Percentiles rank a stretch among this genome's conserved stretches.
Evolutionary conservation across 2,329 filamentous ascomycete species (phyloP).

Genomic region (Talaromyces sp.): DNA sequence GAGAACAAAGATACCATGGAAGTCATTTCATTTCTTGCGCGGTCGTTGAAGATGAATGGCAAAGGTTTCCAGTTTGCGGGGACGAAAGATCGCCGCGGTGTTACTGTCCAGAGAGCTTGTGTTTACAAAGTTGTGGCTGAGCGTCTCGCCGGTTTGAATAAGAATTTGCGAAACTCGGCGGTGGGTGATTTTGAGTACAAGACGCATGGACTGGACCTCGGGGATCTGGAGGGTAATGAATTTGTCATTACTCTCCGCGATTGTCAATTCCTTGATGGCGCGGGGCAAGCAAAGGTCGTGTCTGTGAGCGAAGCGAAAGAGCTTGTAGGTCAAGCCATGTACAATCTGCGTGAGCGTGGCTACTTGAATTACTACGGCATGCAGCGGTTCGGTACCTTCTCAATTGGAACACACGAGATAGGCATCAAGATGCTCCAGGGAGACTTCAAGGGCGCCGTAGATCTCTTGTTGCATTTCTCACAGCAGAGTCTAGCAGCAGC

Average conservation of each 20-base stretch:
- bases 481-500: slow-evolving; percentile 58
- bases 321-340: slow-evolving; percentile 56
- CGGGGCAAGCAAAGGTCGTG: slow-evolving; percentile 45
- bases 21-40: slow-evolving; percentile 70
- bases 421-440: slow-evolving; percentile 79
- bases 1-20: slow-evolving; percentile 98
- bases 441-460: slow-evolving; percentile 75
- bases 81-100: slow-evolving; percentile 85
- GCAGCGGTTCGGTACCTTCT: slow-evolving; percentile 91
- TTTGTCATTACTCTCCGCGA: slow-evolving; percentile 90
- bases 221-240: slow-evolving; percentile 82
- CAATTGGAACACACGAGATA: slow-evolving; percentile 77
- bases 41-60: slow-evolving; percentile 63
- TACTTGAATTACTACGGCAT: slow-evolving; percentile 98
- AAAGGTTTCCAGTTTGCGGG: slow-evolving; percentile 78
- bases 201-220: slow-evolving; percentile 68
- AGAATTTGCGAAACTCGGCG: slow-evolving; percentile 56
- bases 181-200: slow-evolving; percentile 80
- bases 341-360: slow-evolving; percentile 66
- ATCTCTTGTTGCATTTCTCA: slow-evolving; percentile 71
- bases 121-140: slow-evolving; percentile 58
- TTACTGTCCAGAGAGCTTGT: slow-evolving; percentile 78
- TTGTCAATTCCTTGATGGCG: slow-evolving; percentile 59
- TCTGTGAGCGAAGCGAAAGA: slow-evolving; percentile 41
- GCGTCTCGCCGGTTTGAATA: slow-evolving; percentile 62